These are phyloP conservation scores for Penicillium cataractarum DNA, from an alignment of 495 filamentous ascomycete species.

Conservation along the genomic window DNA sequence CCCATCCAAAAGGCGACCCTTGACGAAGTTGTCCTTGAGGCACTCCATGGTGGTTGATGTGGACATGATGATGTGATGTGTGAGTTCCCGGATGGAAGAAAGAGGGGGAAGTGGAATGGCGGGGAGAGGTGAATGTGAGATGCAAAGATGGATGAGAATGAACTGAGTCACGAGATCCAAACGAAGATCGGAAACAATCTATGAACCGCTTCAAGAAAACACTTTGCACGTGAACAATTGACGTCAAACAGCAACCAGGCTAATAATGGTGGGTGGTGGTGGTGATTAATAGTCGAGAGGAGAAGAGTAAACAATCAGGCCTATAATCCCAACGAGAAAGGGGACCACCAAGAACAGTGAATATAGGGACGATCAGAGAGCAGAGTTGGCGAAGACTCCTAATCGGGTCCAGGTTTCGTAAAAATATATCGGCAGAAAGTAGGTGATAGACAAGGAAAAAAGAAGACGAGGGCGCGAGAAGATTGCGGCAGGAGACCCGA, in stretches of 20 bases:
- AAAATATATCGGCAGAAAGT: conserved; percentile 50
- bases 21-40: conserved; percentile 71
- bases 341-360: conserved; percentile 34
- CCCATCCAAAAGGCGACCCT: conserved; percentile 75
- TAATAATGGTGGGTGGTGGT: conserved; percentile 33
- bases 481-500: conserved; percentile 47
- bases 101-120: conserved; percentile 15
- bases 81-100: conserved; percentile 23
- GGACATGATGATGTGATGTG: conserved; percentile 39
- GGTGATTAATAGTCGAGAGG: conserved; percentile 43
- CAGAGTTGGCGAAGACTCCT: conserved; percentile 32
- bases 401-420: conserved; percentile 67
- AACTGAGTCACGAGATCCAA: conserved; percentile 19
- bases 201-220: conserved; percentile 35
- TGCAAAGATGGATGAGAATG: conserved; percentile 20
- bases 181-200: conserved; percentile 28
- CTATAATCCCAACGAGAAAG: conserved; percentile 33
- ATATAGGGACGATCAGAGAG: conserved; percentile 11
- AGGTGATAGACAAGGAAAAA: conserved; percentile 63
- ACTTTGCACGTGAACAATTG: conserved; percentile 41
- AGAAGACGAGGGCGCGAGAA: conserved; percentile 48
- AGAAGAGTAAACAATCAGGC: conserved; percentile 36
- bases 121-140: conserved; percentile 22
- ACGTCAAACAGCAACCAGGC: conserved; percentile 48
- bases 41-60: conserved; percentile 72